Base-by-base conservation (phyloP, 1,139 yeast genomes). In the Hanseniaspora gamundiae region DNA sequence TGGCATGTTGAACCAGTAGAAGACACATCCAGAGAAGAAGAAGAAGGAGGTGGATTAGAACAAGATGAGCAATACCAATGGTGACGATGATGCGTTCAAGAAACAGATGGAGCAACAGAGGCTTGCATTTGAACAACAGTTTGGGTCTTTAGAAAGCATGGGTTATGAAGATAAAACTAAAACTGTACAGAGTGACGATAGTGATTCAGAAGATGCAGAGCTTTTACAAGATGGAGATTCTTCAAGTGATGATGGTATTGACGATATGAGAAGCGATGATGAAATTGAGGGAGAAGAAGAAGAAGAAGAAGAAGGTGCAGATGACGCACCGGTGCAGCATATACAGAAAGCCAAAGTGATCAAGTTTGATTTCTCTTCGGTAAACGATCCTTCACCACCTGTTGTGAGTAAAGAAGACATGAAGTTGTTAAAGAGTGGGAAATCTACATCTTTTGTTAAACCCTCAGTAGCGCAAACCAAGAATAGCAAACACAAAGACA, bases 121-220 rank as follows among this genome's bases (percentile, higher is more conserved):
- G 50, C 57, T 66, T 26, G 75, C 78, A 46, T 80, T 80, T 54
- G 88, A 80, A 54, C 74, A 76, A 6, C 86, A 79, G 62, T 80
- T 80, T 58, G 86, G 85, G 0, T 64, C 75, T 2, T 54, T 80
- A 6, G 84, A 76, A 52, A 66, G 66, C 2, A 57, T 76, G 69
- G 85, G 85, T 4, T 78, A 60, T 53, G 70, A 71, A 42, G 85
- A 79, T 53, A 74, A 70, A 56, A 64, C 76, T 7, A 71, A 64
- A 48, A 49, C n/a, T n/a, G n/a, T n/a, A n/a, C n/a, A n/a, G n/a
- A 40, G 9, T 36, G 39, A 10, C 26, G 10, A 13, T 17, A 10
- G 16, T 17, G 19, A 29, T 19, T 17, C 14, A 16, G 51, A 42
- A 16, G 50, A 43, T 27, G n/a, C n/a, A n/a, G n/a, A n/a, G n/a